Evolutionary conservation across 2,329 filamentous ascomycete genomes (phyloP), one percentile per base, ranked within the genome.

Genomic region (Nemania abortiva): DNA sequence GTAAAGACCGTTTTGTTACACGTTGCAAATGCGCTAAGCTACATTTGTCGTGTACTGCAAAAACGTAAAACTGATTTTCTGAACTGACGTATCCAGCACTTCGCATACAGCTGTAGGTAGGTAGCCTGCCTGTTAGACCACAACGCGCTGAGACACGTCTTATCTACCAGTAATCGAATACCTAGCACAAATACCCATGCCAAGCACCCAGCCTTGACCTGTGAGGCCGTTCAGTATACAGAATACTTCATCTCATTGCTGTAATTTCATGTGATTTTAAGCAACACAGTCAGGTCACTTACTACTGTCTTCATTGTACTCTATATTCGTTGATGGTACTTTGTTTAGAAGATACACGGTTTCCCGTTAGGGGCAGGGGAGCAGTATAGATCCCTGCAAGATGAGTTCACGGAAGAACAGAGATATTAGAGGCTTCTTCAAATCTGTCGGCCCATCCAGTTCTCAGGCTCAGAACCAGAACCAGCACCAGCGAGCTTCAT

Each of bases 391-490:
- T 27, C 18, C 18, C 2, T 47, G 50, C 55, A 68, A 59, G 29
- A 71, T 69, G 63, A 63, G 49, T 56, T 42, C 66, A 58, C 60
- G 69, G 49, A 73, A 70, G 42, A 78, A 74, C 57, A 49, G 72
- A 59, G 77, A 79, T 70, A 79, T 79, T 56, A 76, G 77, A 67
- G 76, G 75, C 37, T 79, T 79, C 72, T 78, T 79, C 64, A 75
- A 58, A 62, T 34, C 73, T 50, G 60, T 63, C 6, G 68, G 65
- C 31, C 34, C 67, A 53, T 47, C 62, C 24, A 61, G 57, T 52
- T 73, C 74, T 56, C 69, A 65, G 49, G 39, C 39, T 27, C 24
- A 27, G 24, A 27, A 18, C 15, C 39, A 6, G 47, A 47, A 72
- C 42, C 67, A 63, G 57, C 61, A 45, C 63, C 53, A 55, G 52